phyloP scores from a whole-genome alignment of 1,139 yeast genomes.

The Kurtzmaniella quercitrusa region DNA sequence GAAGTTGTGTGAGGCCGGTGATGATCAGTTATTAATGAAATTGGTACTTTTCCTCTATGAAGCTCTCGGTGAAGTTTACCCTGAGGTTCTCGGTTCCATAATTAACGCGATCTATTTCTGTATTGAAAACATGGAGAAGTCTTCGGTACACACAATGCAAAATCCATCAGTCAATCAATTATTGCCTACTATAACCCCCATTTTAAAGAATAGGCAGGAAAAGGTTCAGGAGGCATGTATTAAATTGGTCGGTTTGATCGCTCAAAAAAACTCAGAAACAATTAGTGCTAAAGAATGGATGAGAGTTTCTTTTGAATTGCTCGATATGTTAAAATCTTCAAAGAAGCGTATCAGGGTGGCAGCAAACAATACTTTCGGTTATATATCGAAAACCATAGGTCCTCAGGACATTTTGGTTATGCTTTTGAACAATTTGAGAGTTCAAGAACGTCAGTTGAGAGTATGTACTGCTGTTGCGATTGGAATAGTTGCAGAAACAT shows the following conservation, averaged over 20 bases:
- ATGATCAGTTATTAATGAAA: slow-evolving; percentile 52
- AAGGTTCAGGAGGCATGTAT: slow-evolving; percentile 88
- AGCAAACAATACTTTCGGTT: slow-evolving; percentile 89
- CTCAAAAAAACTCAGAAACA: slow-evolving; percentile 77
- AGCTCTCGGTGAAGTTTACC: slow-evolving; percentile 91
- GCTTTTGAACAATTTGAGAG: slow-evolving; percentile 75
- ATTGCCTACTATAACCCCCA: slow-evolving; percentile 86
- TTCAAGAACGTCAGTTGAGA: slow-evolving; percentile 93
- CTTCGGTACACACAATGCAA: slow-evolving; percentile 53
- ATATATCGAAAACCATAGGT: slow-evolving; percentile 88
- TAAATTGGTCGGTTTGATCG: slow-evolving; percentile 76
- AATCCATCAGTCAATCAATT: slow-evolving; percentile 85
- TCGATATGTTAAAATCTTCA: slow-evolving; percentile 88
- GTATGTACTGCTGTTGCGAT: slow-evolving; percentile 98
- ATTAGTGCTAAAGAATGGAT: slow-evolving; percentile 96
- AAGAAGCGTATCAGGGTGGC: slow-evolving; percentile 74
- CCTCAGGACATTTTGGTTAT: slow-evolving; percentile 93
- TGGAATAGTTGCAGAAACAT: slow-evolving; percentile 92
- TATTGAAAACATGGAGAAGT: slow-evolving; percentile 30
- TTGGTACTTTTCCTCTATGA: slow-evolving; percentile 80
- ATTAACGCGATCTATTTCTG: slow-evolving; percentile 62
- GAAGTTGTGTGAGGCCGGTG: slow-evolving; percentile 58
- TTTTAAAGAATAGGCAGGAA: slow-evolving; percentile 83
- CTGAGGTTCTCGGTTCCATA: slow-evolving; percentile 88
- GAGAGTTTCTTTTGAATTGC: slow-evolving; percentile 87